Evolutionary conservation across 2,329 filamentous ascomycete genomes (phyloP).

Genomic region (Chaetomiaceae sp.): DNA sequence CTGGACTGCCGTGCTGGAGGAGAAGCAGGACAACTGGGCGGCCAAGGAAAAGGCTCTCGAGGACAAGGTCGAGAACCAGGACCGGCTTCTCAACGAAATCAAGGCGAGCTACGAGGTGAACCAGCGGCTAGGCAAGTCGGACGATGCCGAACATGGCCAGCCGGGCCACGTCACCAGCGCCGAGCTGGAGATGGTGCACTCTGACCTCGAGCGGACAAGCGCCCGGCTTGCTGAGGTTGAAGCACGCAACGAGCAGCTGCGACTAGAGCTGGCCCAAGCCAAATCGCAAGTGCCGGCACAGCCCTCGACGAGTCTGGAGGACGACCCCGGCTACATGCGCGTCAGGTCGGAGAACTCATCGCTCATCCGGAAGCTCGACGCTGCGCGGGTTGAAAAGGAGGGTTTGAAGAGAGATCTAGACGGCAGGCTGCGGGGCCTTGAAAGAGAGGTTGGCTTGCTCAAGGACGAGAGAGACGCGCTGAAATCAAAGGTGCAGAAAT

Average conservation of each 20-base stretch:
- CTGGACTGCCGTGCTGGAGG: constrained; percentile 82
- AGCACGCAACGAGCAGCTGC: constrained; percentile 86
- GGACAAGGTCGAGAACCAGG: constrained; percentile 91
- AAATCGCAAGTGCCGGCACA: constrained; percentile 66
- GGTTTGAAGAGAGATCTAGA: constrained; percentile 71
- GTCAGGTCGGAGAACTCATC: constrained; percentile 91
- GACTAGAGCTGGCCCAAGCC: constrained; percentile 82
- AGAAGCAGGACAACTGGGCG: constrained; percentile 95
- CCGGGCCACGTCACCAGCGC: constrained; percentile 68
- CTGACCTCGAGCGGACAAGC: constrained; percentile 86
- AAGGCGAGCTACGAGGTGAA: constrained; percentile 97
- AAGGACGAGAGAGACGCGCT: constrained; percentile 76
- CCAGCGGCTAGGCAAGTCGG: constrained; percentile 73
- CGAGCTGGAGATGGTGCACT: constrained; percentile 87
- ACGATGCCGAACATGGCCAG: constrained; percentile 41
- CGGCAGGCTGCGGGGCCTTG: constrained; percentile 66
- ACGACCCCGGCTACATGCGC: constrained; percentile 83
- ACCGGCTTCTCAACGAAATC: constrained; percentile 84
- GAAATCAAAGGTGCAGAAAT: constrained; percentile 76
- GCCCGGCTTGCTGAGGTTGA: constrained; percentile 83
- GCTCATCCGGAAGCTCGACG: constrained; percentile 80
- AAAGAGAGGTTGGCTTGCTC: constrained; percentile 68
- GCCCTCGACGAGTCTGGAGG: constrained; percentile 61
- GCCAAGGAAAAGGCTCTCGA: constrained; percentile 83
- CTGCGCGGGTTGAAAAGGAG: constrained; percentile 76